These are phyloP conservation scores for Lasiodiplodia theobromae DNA, from an alignment of 2,329 filamentous ascomycete species.

Conservation along the genomic window DNA sequence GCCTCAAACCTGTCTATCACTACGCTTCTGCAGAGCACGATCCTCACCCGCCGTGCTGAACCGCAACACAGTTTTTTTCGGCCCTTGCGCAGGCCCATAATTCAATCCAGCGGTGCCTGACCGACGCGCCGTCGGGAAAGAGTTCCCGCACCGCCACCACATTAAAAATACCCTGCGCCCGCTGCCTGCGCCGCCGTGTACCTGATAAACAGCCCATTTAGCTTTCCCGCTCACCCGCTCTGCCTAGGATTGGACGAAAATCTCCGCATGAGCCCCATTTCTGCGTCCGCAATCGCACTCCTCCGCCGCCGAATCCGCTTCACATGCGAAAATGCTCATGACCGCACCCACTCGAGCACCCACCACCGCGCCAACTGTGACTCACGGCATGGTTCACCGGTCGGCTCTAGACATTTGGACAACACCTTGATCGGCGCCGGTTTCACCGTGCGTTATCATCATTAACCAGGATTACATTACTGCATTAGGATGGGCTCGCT, in stretches of 20 bases:
- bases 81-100: constrained; percentile 12
- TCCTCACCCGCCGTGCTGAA: neutral
- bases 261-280: neutral
- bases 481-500: neutral
- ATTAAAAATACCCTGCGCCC: constrained; percentile 1
- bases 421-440: constrained; percentile 5
- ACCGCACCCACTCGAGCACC: neutral
- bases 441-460: neutral
- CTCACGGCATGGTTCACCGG: constrained; percentile 25
- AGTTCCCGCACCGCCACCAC: constrained; percentile 27
- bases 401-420: constrained; percentile 16
- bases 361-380: constrained; percentile 10
- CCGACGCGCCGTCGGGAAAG: constrained; percentile 19
- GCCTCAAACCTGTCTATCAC: neutral
- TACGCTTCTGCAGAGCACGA: too few relatives aligned
- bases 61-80: constrained; percentile 3
- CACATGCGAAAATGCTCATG: constrained; percentile 7
- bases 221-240: constrained; percentile 8
- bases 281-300: constrained; percentile 8
- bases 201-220: constrained; percentile 26
- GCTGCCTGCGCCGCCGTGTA: neutral
- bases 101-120: constrained; percentile 14
- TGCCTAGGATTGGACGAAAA: neutral
- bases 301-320: neutral
- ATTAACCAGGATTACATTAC: constrained; percentile 20